Base-by-base conservation (phyloP, 2,329 filamentous ascomycete genomes). In the Colletotrichum lini region DNA sequence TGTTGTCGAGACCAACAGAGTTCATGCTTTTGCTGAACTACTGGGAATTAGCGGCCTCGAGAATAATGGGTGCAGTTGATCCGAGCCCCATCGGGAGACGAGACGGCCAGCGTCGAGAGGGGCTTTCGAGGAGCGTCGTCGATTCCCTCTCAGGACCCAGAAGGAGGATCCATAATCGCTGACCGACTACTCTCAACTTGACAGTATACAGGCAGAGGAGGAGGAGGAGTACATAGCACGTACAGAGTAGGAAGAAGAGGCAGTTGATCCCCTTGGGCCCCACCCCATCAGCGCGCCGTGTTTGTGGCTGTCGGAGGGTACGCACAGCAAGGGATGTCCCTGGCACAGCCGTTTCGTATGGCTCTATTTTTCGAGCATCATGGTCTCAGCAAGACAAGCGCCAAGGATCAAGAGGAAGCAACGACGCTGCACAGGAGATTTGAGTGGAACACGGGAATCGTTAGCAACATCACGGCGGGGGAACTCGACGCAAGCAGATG, bases 261-360 rank as follows among this genome's bases (percentile, higher is more conserved):
- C 30, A 61, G 47, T 15, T 16, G 12, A 23, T 47, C 59, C 56
- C 42, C 44, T 26, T 45, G 59, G 63, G 15, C n/a, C 35, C 9
- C 62, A 38, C 30, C 38, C 15, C 58, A 72, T 69, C 69, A 72
- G 58, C 59, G 65, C 69, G 69, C 56, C 8, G 49, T 49, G 59
- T 49, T 69, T 69, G 58, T 69, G 69, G 69, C 65, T 63, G 53
- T 58, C 42, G 68, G 47, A 52, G 58, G 64, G 49, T 6, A 52
- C 26, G 53, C 47, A 53, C 23, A 38, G 58, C 40, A 59, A 54
- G 65, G 64, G 52, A 67, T 40, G 38, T 38, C 45, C 57, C 65
- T 67, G 38, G 45, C 38, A 53, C 45, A 67, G 57, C 45, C 26
- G 68, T 62, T 71, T 70, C 63, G 64, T 62, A 50, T 62, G 26